Base-by-base conservation (phyloP, 768 basidiomycete species). In the Chalciporus chontae region DNA sequence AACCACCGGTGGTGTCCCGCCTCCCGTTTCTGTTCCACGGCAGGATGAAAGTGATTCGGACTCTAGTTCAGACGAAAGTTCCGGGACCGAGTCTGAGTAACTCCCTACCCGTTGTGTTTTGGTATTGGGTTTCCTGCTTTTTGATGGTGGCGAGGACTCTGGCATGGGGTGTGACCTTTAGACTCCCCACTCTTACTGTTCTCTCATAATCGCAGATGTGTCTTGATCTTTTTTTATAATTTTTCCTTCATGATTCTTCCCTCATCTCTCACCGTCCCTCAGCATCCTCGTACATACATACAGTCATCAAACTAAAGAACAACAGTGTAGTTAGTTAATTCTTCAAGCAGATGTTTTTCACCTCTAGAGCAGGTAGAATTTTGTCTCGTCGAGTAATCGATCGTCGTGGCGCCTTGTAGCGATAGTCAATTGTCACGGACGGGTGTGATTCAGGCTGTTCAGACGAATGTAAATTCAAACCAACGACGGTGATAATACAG, bases 51-150 rank as follows among this genome's bases (percentile, higher is more conserved):
- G 85, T 60, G 88, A 88, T 48, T 89, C 86, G 43, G 88, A 91
- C 65, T 85, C 87, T 9, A 88, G 86, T 69, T 84, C 83, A 39
- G 85, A 79, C 41, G 87, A 88, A 52, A 88, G 86, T 66, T 91
- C 89, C 47, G 88, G 81, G 56, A 90, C 85, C 62, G 88, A 91
- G 59, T 89, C 88, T 19, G 88, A 91, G 67, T 91, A 73, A 83
- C 57, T 54, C 9, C 23, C 31, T 8, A 26, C 26, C 8, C 23
- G 23, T 34, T 56, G 40, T 45, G 36, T 51, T 51, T 48, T 47
- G 60, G 47, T 48, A 40, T 50, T 51, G 52, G 50, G 34, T 48
- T 54, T 54, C 48, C 47, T 40, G 18, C 43, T 42, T 61, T 61
- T 21, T 18, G 17, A 37, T 53, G 53, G 52, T 59, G 52, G 52